Evolutionary conservation across 1,284 basidiomycete species (phyloP), one percentile per base, ranked within the genome.

Genomic region (Trametes hirsuta): DNA sequence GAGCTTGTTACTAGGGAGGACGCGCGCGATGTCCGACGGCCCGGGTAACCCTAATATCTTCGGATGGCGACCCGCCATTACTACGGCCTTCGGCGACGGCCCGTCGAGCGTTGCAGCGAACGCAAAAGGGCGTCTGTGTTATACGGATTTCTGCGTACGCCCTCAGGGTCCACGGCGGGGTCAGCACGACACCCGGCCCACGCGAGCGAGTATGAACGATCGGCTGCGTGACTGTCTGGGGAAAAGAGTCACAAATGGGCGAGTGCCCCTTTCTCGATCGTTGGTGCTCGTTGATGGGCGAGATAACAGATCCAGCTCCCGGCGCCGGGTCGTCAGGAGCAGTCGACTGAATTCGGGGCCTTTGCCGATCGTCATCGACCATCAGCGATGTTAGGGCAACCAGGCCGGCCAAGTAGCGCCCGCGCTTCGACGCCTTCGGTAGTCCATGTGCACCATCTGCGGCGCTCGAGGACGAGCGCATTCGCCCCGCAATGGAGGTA

Each of bases 1-100:
- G 67, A 64, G 56, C 57, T 53, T 62, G 68, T 66, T 63, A 68
- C 65, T 55, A 68, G 56, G 65, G 60, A 59, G 53, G 53, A 46
- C 37, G 37, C 42, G 56, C 54, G 55, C 48, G 55, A 58, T 58
- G 55, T 61, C 64, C 66, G 61, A 56, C 59, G 40, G 55, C 47
- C 66, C 64, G 66, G 58, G 47, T 58, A 45, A 61, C 61, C 41
- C 63, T 59, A 61, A 55, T 58, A 37, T 49, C 41, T 48, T 63
- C 64, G 57, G 64, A 60, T 63, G 57, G 55, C 58, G 62, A 65
- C 64, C 63, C 60, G 64, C 55, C 46, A 47, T 58, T 47, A 58
- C 59, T 48, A 49, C 63, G 55, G 63, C 62, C 53, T 49, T 59
- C 62, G 44, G 53, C 62, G 52, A 54, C 61, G 58, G 54, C 34